Percentiles rank a stretch among this genome's conserved stretches.
Conservation (phyloP, 2,329 filamentous ascomycete genomes). For the Camptophora hylomeconis region DNA sequence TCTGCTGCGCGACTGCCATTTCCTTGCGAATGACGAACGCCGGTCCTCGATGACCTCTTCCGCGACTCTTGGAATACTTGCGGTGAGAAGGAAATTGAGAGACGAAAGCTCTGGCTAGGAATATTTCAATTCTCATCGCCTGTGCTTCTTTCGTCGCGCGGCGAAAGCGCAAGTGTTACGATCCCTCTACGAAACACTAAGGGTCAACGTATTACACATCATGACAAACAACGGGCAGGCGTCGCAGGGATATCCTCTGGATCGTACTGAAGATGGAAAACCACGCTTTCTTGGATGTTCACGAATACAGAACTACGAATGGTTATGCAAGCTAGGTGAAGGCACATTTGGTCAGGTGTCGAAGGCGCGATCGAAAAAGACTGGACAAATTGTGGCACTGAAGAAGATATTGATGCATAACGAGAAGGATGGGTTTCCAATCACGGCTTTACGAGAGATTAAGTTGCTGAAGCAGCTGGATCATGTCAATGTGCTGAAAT, state of each 20-base stretch:
- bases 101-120: no score
- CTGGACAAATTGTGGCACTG: conserved; percentile 65
- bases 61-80: no score
- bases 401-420: conserved; percentile 99
- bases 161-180: no score
- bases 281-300: conserved; percentile 73
- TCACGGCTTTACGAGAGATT: conserved; percentile 92
- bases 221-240: no score
- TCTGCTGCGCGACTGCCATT: no score
- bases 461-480: conserved; percentile 93
- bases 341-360: conserved; percentile 94
- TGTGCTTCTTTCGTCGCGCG: no score
- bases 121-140: no score
- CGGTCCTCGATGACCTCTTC: no score
- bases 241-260: conserved; percentile 24
- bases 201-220: no score
- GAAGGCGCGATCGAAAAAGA: conserved; percentile 66
- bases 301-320: conserved; percentile 26
- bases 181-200: no score
- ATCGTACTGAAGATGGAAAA: conserved; percentile 33
- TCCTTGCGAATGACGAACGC: no score
- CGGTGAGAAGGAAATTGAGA: no score
- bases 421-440: conserved; percentile 99
- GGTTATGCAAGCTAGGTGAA: conserved; percentile 55
- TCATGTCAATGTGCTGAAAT: conserved; percentile 70